Base-by-base conservation (phyloP, 139 green algal genomes). In the Chlamydomonas sphaeroides region DNA sequence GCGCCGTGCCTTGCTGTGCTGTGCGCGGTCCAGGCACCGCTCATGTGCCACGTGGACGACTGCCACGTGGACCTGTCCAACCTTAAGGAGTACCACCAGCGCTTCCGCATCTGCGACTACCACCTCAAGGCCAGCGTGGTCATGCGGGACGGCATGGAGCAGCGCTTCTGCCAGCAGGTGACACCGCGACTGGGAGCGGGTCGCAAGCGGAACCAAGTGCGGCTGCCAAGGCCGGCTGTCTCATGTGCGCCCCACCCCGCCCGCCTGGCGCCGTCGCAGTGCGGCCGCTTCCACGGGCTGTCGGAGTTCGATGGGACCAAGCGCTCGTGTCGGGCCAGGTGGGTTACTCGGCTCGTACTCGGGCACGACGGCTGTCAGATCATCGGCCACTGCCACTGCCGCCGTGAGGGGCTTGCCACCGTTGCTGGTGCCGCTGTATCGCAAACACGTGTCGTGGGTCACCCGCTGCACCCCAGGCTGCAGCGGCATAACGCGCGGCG, bases 151-250 rank as follows among this genome's bases (percentile, higher is more conserved):
- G 80, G 67, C 42, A 45, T 76, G 5, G 33, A 45, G 42, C 75
- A 93, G 83, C 89, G 93, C 33, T 96, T 95, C 85, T 95, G 92
- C 85, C 92, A 95, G 86, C 91, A 94, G n/a, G n/a, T n/a, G n/a
- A n/a, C n/a, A n/a, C n/a, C n/a, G n/a, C n/a, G n/a, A n/a, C n/a
- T n/a, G n/a, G n/a, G n/a, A n/a, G n/a, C n/a, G n/a, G n/a, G n/a
- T n/a, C n/a, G n/a, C n/a, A n/a, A n/a, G n/a, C n/a, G n/a, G n/a
- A n/a, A n/a, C n/a, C n/a, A n/a, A n/a, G n/a, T n/a, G n/a, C n/a
- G n/a, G n/a, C n/a, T n/a, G n/a, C n/a, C n/a, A n/a, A n/a, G n/a
- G n/a, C n/a, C n/a, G n/a, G n/a, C n/a, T n/a, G 85, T 95, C 90
- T 57, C 48, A 17, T 23, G 48, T 56, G 11, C 11, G 17, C 48